These are phyloP conservation scores for Leccinum broughii DNA, from an alignment of 768 basidiomycete species.

Conservation along the genomic window DNA sequence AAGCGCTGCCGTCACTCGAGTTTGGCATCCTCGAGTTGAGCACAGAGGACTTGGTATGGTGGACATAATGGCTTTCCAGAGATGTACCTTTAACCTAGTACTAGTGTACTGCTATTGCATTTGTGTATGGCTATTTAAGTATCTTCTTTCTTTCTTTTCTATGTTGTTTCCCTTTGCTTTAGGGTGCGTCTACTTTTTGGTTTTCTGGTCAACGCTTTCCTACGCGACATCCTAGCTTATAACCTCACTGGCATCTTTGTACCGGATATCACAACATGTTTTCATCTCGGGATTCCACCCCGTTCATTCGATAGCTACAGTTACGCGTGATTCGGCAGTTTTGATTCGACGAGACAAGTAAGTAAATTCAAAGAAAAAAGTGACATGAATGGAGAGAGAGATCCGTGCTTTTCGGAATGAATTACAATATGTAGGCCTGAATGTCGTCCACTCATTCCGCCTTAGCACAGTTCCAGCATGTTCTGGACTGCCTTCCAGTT, in stretches of 20 bases:
- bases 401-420: neutral
- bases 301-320: too few species aligned
- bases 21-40: slow-evolving; percentile 17
- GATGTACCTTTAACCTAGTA: neutral
- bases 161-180: neutral
- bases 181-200: neutral
- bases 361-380: neutral
- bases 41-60: slow-evolving; percentile 8
- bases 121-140: neutral
- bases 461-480: neutral
- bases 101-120: neutral
- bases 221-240: neutral
- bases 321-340: neutral
- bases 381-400: neutral
- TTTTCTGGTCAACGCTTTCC: neutral
- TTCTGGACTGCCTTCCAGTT: slow-evolving; percentile 15
- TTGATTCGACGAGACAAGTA: neutral
- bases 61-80: neutral
- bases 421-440: too few species aligned
- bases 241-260: neutral
- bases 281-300: neutral
- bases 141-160: neutral
- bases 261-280: neutral
- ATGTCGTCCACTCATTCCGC: neutral
- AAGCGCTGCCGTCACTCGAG: slow-evolving; percentile 13